Evolutionary conservation across 345 rosid genomes (phyloP).

Genomic region (Melaleuca quinquenervia): DNA sequence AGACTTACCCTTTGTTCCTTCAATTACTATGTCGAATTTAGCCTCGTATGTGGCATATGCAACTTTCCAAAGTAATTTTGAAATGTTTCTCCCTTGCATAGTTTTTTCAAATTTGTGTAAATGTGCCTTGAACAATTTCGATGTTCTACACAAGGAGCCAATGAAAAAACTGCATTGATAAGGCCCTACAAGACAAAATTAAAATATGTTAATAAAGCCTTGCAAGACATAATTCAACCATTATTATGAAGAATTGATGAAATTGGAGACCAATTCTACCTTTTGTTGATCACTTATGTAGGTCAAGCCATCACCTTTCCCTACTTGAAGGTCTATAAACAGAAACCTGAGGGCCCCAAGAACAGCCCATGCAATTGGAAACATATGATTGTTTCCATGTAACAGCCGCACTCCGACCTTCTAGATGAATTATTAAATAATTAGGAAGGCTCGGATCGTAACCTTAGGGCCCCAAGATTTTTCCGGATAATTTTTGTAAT

Average conservation of each 20-base stretch:
- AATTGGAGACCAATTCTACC: background rate
- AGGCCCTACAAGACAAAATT: background rate
- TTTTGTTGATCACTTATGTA: background rate
- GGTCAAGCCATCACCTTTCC: background rate
- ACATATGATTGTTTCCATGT: background rate
- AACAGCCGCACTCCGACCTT: no score
- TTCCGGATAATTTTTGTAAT: no score
- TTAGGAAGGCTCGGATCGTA: no score
- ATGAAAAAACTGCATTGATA: no score
- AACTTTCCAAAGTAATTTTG: background rate
- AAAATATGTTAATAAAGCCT: no score
- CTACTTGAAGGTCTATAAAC: background rate
- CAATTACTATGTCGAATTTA: background rate
- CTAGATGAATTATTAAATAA: no score
- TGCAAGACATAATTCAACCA: no score
- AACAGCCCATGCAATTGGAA: background rate
- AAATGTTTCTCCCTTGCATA: background rate
- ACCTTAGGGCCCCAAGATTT: no score
- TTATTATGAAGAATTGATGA: no score
- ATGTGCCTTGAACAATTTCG: background rate
- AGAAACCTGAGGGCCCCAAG: background rate
- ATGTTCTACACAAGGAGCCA: background rate
- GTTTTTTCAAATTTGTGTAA: background rate
- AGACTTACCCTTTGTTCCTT: background rate
- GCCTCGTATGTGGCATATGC: background rate